Percentiles rank a stretch among this genome's conserved stretches.
Conservation (phyloP, 2,329 filamentous ascomycete genomes). For the Magnaporthiopsis incrustans region DNA sequence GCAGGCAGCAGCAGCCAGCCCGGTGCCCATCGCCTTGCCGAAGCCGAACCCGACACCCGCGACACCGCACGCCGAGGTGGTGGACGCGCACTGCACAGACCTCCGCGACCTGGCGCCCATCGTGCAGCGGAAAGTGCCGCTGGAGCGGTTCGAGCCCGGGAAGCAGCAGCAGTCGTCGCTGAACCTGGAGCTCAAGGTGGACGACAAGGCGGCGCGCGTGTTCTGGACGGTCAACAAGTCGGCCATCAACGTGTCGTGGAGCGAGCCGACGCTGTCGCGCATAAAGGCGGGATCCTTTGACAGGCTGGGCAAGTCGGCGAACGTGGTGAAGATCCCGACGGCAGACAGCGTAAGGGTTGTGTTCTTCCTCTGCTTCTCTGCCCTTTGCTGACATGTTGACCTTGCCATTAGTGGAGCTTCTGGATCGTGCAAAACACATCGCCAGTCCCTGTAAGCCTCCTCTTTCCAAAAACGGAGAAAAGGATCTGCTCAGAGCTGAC, state of each 20-base stretch:
- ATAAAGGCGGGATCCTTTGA: constrained; percentile 15
- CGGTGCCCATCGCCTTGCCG: too few relatives aligned
- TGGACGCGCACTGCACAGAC: constrained; percentile 13
- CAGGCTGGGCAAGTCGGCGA: constrained; percentile 16
- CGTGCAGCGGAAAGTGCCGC: constrained; percentile 13
- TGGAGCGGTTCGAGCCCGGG: constrained; percentile 11
- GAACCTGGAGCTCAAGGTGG: not conserved
- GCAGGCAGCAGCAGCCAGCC: too few relatives aligned
- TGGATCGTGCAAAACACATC: constrained; percentile 21
- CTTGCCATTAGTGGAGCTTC: constrained; percentile 23
- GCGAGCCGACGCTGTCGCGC: constrained; percentile 25
- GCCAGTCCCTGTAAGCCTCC: constrained; percentile 9
- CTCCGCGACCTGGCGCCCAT: constrained; percentile 13
- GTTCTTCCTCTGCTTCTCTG: not conserved
- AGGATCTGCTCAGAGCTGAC: not conserved
- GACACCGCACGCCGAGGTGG: too few relatives aligned
- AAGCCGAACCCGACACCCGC: too few relatives aligned
- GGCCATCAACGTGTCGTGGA: constrained; percentile 26
- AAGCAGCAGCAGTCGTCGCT: not conserved
- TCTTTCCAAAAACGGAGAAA: not conserved
- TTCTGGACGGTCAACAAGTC: constrained; percentile 18
- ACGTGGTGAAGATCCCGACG: constrained; percentile 13
- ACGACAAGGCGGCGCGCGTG: constrained; percentile 16
- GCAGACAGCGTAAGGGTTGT: constrained; percentile 1
- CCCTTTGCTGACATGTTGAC: not conserved